A percentile compares a stretch with the other conserved stretches of the same genome.
These are phyloP conservation scores for Perkinsela sp. DNA, from an alignment of 208 protist species.

Conservation along the genomic window DNA sequence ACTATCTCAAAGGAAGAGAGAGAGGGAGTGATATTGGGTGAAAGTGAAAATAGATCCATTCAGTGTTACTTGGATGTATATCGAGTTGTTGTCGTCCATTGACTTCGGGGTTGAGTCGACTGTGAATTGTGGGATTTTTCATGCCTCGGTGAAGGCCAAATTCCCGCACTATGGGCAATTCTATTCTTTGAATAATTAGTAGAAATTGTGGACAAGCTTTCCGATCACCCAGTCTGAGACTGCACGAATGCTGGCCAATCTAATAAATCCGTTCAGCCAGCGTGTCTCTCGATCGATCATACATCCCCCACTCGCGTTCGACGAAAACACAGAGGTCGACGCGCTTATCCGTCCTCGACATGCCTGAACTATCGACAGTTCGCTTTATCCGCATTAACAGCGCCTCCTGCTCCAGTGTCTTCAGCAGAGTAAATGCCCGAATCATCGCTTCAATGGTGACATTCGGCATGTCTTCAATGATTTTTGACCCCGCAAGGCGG, in stretches of 20 bases:
- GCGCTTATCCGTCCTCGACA: conserved; percentile 23
- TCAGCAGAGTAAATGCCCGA: conserved; percentile 12
- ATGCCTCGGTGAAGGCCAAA: no score
- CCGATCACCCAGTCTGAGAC: no score
- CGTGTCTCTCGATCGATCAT: conserved; percentile 8
- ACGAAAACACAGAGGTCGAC: conserved; percentile 56
- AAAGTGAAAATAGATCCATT: no score
- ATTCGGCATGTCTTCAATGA: conserved; percentile 9
- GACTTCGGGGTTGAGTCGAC: no score
- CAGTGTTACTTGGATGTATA: no score
- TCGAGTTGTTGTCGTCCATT: no score
- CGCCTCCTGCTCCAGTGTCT: conserved; percentile 25
- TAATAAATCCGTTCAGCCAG: background rate
- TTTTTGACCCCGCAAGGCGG: conserved; percentile 16
- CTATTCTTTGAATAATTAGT: no score
- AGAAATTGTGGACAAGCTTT: no score
- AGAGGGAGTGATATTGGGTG: no score
- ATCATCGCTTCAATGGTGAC: conserved; percentile 2
- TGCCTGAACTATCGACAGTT: conserved; percentile 23
- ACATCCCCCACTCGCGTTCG: conserved; percentile 51
- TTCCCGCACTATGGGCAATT: no score
- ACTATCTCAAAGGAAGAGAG: no score
- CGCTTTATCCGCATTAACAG: conserved; percentile 40
- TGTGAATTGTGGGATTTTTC: no score
- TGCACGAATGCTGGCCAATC: background rate